Percentiles rank a stretch among this genome's conserved stretches.
phyloP scores from a whole-genome alignment of 371 early-diverging fungal genomes.

The Fennellomyces sp. region DNA sequence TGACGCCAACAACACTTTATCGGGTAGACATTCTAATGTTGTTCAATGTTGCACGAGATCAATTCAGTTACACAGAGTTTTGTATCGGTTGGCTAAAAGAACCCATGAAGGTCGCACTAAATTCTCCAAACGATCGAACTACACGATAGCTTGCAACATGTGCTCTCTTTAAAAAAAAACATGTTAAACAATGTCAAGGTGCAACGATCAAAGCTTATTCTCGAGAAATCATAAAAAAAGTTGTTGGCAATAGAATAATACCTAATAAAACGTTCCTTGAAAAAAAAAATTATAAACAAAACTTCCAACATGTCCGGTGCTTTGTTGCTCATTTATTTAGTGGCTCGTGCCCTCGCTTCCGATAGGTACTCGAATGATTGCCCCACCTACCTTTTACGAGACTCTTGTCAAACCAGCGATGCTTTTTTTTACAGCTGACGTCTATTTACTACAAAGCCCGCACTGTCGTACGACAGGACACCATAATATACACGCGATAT shows the following conservation, averaged over 20 bases:
- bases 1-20: slow-evolving; percentile 1
- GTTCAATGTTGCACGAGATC: slow-evolving; percentile 7
- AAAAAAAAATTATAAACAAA: too few relatives aligned
- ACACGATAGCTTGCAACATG: too few relatives aligned
- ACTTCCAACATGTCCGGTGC: too few relatives aligned
- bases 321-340: slow-evolving; percentile 9
- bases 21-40: not conserved
- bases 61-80: not conserved
- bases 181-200: too few relatives aligned
- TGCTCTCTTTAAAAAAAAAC: too few relatives aligned
- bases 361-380: slow-evolving; percentile 22
- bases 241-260: too few relatives aligned
- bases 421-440: slow-evolving; percentile 11
- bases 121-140: not conserved
- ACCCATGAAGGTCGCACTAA: not conserved
- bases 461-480: slow-evolving; percentile 3
- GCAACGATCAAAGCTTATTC: too few relatives aligned
- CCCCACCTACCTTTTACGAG: slow-evolving; percentile 15
- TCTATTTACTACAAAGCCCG: slow-evolving; percentile 1
- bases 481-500: not conserved
- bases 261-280: too few relatives aligned
- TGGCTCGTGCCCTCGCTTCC: slow-evolving; percentile 28
- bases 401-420: slow-evolving; percentile 8
- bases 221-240: too few relatives aligned
- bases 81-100: not conserved